Evolutionary conservation across 768 basidiomycete species (phyloP), one percentile per base, ranked within the genome.

Genomic region (Auriculariales sp.): DNA sequence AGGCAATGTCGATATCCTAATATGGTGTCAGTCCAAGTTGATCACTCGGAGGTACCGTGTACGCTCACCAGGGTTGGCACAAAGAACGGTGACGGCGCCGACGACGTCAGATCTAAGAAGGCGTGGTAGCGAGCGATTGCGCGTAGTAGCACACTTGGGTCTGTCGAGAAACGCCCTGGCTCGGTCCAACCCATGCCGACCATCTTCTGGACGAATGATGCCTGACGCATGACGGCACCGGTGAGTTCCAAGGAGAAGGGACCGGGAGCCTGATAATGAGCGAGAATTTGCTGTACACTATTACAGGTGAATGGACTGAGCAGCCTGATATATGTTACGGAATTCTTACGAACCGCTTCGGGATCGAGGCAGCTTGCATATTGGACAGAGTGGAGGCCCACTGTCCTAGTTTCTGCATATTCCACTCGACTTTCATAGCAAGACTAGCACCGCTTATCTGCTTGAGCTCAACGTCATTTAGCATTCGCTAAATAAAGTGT

Each of bases 1-100:
- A 84, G 3, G 71, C 75, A 17, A 87, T 66, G 54, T 85, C 83
- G 31, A 86, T 82, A 53, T 84, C 81, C n/a, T 85, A 32, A 32
- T 32, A 32, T n/a, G n/a, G n/a, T n/a, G 60, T 1, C 80, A 19
- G 3, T 4, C 22, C 22, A 44, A 44, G 7, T 44, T 24, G 19
- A 5, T 9, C 7, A 5, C 22, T 25, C 17, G 12, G 17, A 48
- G 19, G 27, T 15, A 22, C 22, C 39, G 39, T 12, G 6, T 22
- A 19, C 5, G 15, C 39, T 28, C 22, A 44, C 39, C 19, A 44
- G 22, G 6, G 39, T 44, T 9, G 39, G 39, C 6, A 44, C 39
- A 6, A 44, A 44, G 22, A 44, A 44, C 22, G 39, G 11, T 2
- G 39, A 19, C 5, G 39, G 39, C 12, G 12, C 15, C 6, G 22